These are phyloP conservation scores for Prosopis cineraria DNA, from an alignment of 306 rosid species.

Conservation along the genomic window DNA sequence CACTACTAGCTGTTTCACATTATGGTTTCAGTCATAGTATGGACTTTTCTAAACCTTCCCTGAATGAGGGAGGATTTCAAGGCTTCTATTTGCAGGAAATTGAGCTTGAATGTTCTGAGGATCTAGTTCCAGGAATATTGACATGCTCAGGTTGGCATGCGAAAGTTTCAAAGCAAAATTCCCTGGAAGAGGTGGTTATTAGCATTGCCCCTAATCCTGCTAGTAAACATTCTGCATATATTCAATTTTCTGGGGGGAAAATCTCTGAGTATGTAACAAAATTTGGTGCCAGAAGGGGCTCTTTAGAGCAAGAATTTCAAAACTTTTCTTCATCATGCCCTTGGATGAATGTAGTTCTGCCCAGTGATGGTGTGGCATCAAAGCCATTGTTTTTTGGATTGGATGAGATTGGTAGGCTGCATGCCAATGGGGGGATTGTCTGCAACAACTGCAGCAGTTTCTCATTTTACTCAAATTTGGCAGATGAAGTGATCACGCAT, in stretches of 20 bases:
- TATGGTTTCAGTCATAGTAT: constrained; percentile 66
- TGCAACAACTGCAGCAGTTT: constrained; percentile 90
- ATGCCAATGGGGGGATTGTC: constrained; percentile 59
- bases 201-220: constrained; percentile 65
- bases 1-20: constrained; percentile 73
- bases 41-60: constrained; percentile 40
- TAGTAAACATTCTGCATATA: constrained; percentile 56
- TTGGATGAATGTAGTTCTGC: constrained; percentile 72
- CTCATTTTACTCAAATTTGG: constrained; percentile 84
- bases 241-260: constrained; percentile 78
- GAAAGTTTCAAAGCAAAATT: constrained; percentile 49
- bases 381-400: constrained; percentile 75
- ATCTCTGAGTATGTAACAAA: constrained; percentile 59
- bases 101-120: constrained; percentile 73
- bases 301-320: constrained; percentile 53
- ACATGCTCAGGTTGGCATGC: constrained; percentile 90
- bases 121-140: constrained; percentile 64
- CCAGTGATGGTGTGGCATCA: constrained; percentile 49
- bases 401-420: constrained; percentile 85
- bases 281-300: constrained; percentile 49
- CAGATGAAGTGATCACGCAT: constrained; percentile 74
- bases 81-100: constrained; percentile 81
- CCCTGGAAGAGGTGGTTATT: constrained; percentile 64
- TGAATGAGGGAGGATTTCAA: constrained; percentile 40
- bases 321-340: constrained; percentile 77